Evolutionary conservation across 1,284 basidiomycete species (phyloP).

Genomic region (Heterobasidion parviporum): DNA sequence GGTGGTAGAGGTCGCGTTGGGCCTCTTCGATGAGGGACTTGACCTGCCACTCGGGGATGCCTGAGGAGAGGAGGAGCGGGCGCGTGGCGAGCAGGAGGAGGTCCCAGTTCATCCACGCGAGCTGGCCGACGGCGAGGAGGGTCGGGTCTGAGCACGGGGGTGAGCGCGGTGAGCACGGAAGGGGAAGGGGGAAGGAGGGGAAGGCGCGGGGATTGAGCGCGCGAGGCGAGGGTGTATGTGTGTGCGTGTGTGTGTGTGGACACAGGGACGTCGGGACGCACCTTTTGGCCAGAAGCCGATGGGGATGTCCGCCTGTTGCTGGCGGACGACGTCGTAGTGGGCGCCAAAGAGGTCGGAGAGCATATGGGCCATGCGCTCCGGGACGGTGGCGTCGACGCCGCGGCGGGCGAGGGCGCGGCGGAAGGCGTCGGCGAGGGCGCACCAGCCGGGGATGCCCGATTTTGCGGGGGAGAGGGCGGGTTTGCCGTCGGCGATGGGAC

Average conservation of each 20-base stretch:
- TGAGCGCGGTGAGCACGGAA: neutral
- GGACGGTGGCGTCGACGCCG: constrained; percentile 49
- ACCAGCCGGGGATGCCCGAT: constrained; percentile 47
- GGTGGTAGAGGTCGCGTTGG: constrained; percentile 56
- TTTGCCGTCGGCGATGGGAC: constrained; percentile 38
- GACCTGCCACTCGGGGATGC: constrained; percentile 41
- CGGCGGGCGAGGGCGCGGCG: constrained; percentile 39
- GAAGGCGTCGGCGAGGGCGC: constrained; percentile 51
- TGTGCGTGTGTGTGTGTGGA: constrained; percentile 27
- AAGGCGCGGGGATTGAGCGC: neutral
- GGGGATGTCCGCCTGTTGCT: constrained; percentile 15
- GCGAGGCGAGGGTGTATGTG: constrained; percentile 40
- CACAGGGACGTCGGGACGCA: neutral
- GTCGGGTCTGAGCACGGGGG: constrained; percentile 18
- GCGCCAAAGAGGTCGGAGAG: constrained; percentile 11
- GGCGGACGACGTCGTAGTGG: constrained; percentile 10
- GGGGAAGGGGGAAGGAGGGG: neutral
- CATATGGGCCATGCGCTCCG: constrained; percentile 35
- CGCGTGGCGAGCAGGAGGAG: constrained; percentile 52
- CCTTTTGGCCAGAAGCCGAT: constrained; percentile 16
- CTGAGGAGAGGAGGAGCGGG: constrained; percentile 46
- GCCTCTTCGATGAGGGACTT: constrained; percentile 49
- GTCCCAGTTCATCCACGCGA: constrained; percentile 65
- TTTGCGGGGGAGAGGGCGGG: constrained; percentile 18
- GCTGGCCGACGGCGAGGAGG: constrained; percentile 50